A percentile compares a stretch with the other conserved stretches of the same genome.
phyloP scores from a whole-genome alignment of 805 yeast genomes.

The Saturnispora dispora region DNA sequence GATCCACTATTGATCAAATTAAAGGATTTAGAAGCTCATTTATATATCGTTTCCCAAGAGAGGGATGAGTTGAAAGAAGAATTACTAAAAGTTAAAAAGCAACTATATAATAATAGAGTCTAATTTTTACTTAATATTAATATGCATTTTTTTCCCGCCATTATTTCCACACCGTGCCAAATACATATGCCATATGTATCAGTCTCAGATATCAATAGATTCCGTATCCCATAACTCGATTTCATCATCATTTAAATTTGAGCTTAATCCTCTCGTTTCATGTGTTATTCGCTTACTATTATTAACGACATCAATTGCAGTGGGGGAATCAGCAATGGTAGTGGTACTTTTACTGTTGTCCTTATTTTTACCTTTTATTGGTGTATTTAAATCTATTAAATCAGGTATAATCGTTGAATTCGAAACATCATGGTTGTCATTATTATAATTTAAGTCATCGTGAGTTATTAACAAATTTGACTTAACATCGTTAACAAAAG shows the following conservation, averaged over 20 bases:
- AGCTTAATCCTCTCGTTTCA: not conserved
- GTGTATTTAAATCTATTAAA: constrained; percentile 6
- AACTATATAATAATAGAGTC: constrained; percentile 27
- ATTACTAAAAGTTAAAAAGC: constrained; percentile 50
- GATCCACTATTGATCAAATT: constrained; percentile 68
- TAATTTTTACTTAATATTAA: not conserved
- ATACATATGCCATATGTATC: not conserved
- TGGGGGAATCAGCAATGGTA: not conserved
- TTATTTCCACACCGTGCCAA: not conserved
- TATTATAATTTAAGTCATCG: constrained; percentile 5
- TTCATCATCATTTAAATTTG: constrained; percentile 14
- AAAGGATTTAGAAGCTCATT: constrained; percentile 76
- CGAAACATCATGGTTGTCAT: not conserved
- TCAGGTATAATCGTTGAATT: not conserved
- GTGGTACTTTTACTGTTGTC: not conserved
- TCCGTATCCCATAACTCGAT: constrained; percentile 20
- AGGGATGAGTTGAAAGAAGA: constrained; percentile 67
- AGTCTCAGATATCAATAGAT: not conserved
- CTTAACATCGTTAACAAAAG: constrained; percentile 42
- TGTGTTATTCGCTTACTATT: not conserved
- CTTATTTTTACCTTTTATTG: not conserved
- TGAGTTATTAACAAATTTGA: constrained; percentile 20
- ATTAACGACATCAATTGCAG: not conserved
- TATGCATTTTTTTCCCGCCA: not conserved
- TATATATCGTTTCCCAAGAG: constrained; percentile 73